phyloP scores from a whole-genome alignment of 192 early-diverging fungal genomes.

The Umbelopsis sp. region DNA sequence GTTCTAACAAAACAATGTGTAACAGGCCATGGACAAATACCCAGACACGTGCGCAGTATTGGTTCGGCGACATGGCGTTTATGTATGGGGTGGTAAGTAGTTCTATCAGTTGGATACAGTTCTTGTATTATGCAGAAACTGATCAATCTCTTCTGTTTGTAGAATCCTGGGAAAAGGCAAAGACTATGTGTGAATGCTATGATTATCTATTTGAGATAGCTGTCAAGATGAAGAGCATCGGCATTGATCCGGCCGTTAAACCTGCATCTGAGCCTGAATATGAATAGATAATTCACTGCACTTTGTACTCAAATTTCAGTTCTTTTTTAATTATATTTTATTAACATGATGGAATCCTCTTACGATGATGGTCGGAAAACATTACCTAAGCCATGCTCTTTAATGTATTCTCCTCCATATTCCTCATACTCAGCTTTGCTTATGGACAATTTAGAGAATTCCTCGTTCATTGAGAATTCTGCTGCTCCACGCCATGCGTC shows the following conservation, averaged over 20 bases:
- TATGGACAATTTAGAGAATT: slow-evolving; percentile 51
- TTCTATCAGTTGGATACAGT: not conserved
- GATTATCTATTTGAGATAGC: slow-evolving; percentile 98
- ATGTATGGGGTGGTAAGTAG: slow-evolving; percentile 92
- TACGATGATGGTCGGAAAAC: slow-evolving; percentile 25
- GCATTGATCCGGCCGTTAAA: slow-evolving; percentile 69
- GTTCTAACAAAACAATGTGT: not conserved
- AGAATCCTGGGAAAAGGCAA: slow-evolving; percentile 96
- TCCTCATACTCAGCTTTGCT: slow-evolving; percentile 80
- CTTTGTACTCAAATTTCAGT: not conserved
- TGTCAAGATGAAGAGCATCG: slow-evolving; percentile 86
- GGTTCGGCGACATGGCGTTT: slow-evolving; percentile 94
- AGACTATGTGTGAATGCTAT: slow-evolving; percentile 98
- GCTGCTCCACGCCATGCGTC: slow-evolving; percentile 91
- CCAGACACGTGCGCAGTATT: slow-evolving; percentile 94
- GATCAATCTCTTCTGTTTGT: not conserved
- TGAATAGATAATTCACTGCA: not conserved
- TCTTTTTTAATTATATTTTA: not conserved
- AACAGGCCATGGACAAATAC: slow-evolving; percentile 79
- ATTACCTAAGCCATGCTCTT: slow-evolving; percentile 85
- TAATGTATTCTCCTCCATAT: slow-evolving; percentile 81
- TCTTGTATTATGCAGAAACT: not conserved
- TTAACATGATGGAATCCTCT: not conserved
- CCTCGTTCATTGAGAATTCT: slow-evolving; percentile 55
- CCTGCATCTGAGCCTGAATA: slow-evolving; percentile 19